Conservation (phyloP, 2,329 filamentous ascomycete species). For the Colletotrichum echinochloae region DNA sequence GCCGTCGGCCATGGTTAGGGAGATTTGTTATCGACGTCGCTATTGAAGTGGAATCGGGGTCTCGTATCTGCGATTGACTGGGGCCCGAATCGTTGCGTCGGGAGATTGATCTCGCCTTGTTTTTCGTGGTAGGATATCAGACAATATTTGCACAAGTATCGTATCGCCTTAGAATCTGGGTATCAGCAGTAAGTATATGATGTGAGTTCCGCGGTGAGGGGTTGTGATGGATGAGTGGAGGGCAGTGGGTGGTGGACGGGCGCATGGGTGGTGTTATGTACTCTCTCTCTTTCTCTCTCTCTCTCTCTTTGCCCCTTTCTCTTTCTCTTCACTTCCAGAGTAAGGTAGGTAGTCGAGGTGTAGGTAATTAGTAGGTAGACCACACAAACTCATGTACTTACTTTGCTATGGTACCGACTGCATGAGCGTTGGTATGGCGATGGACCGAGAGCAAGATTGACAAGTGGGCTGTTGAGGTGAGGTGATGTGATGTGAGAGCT, state of each 20-base stretch:
- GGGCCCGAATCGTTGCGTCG: constrained; percentile 8
- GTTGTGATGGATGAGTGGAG: constrained; percentile 15
- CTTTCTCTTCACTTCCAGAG: background rate
- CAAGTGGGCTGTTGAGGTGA: constrained; percentile 6
- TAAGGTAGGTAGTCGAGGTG: no score
- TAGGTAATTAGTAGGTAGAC: no score
- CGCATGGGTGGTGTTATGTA: constrained; percentile 31
- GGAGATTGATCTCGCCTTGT: constrained; percentile 24
- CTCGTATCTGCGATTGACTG: constrained; percentile 22
- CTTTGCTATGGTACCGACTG: background rate
- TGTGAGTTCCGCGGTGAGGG: constrained; percentile 15
- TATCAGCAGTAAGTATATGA: background rate
- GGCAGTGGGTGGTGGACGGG: constrained; percentile 13
- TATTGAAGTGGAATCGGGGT: background rate
- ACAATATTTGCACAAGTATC: constrained; percentile 12
- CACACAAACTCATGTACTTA: background rate
- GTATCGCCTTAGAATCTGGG: constrained; percentile 15
- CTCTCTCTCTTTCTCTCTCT: background rate
- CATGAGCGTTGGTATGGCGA: constrained; percentile 35
- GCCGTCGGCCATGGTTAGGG: constrained; percentile 50
- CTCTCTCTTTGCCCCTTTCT: background rate
- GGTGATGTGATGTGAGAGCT: background rate
- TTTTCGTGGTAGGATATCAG: constrained; percentile 27
- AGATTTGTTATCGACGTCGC: constrained; percentile 20
- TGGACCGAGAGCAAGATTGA: constrained; percentile 12